Percentiles rank a stretch among this genome's conserved stretches.
phyloP scores from a whole-genome alignment of 2,329 filamentous ascomycete genomes.

The Colletotrichum tabaci region DNA sequence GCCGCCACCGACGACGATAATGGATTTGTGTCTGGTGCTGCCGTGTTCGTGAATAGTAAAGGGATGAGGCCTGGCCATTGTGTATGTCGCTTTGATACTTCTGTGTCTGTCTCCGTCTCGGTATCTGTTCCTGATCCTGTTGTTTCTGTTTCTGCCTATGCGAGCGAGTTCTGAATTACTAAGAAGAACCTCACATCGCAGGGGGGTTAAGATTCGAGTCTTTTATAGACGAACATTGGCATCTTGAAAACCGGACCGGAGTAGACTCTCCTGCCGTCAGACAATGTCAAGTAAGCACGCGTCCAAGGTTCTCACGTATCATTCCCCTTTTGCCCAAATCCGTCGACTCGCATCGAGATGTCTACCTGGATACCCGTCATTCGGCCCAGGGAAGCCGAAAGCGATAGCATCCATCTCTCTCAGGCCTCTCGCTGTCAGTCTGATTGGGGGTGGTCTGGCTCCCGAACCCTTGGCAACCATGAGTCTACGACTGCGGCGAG shows the following conservation, averaged over 20 bases:
- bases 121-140: too few relatives aligned
- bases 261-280: neutral
- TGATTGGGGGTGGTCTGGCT: neutral
- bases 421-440: neutral
- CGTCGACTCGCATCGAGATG: neutral
- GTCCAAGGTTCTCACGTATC: too few relatives aligned
- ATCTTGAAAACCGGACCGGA: neutral
- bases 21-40: conserved; percentile 19
- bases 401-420: neutral
- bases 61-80: conserved; percentile 36
- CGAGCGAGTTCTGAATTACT: neutral
- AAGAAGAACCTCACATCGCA: neutral
- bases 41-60: conserved; percentile 1
- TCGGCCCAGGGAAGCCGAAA: neutral
- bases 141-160: too few relatives aligned
- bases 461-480: neutral
- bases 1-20: conserved; percentile 60
- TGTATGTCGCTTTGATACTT: neutral
- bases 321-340: neutral
- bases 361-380: neutral
- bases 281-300: neutral
- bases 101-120: too few relatives aligned
- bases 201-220: neutral
- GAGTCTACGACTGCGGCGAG: neutral
- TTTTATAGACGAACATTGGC: conserved; percentile 9